Conservation (phyloP, 148 eudicot genomes). For the Spergularia marina region DNA sequence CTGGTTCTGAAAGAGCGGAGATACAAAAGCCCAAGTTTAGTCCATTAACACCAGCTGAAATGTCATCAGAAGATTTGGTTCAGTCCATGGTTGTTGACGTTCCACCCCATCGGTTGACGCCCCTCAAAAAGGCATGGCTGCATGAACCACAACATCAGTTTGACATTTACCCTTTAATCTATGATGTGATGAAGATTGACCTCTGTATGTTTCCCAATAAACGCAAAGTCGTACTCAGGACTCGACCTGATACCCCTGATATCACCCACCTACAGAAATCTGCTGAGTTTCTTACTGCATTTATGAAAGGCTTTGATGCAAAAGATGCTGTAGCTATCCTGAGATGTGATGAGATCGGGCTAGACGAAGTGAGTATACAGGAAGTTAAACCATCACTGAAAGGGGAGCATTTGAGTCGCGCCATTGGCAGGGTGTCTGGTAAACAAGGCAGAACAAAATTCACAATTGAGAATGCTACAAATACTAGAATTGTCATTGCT, state of each 20-base stretch:
- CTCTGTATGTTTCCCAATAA: neutral
- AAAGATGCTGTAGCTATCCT: constrained; percentile 34
- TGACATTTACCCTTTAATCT: constrained; percentile 4
- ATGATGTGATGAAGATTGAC: constrained; percentile 21
- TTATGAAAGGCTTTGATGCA: constrained; percentile 58
- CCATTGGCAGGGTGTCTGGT: constrained; percentile 62
- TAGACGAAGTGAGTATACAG: constrained; percentile 38
- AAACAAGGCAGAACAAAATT: constrained; percentile 59
- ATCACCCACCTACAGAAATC: constrained; percentile 57
- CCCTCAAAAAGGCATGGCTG: neutral
- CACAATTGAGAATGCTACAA: constrained; percentile 51
- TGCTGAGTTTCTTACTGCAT: constrained; percentile 52
- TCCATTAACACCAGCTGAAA: too few species aligned
- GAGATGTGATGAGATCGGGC: constrained; percentile 46
- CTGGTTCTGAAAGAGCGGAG: too few species aligned
- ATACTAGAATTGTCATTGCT: constrained; percentile 24
- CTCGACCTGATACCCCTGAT: constrained; percentile 51
- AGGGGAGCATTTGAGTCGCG: constrained; percentile 57
- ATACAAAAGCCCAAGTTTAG: too few species aligned
- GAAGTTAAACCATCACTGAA: constrained; percentile 46
- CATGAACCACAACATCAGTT: neutral
- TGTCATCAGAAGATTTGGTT: too few species aligned
- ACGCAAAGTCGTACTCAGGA: constrained; percentile 39
- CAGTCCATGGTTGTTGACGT: neutral
- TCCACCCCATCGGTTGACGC: neutral